Evolutionary conservation across 139 green algal genomes (phyloP), one percentile per base, ranked within the genome.

Genomic region (Monoraphidium neglectum): DNA sequence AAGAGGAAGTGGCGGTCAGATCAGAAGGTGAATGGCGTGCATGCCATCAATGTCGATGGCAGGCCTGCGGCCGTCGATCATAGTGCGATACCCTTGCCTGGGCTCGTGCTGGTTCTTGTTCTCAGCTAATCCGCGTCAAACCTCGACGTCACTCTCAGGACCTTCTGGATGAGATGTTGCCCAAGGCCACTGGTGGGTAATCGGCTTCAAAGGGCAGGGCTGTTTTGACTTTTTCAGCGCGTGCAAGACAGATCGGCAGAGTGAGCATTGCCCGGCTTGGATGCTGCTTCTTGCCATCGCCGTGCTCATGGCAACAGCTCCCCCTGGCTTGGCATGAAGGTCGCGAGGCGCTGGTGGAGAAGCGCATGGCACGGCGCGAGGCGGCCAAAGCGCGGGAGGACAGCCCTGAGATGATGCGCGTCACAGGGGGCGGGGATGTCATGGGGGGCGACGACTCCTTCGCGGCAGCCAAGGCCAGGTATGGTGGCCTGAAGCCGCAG

Each of bases 371-470:
- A 0, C 66, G 83, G 28, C 73, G 87, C 40, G 87, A 91, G 60
- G 87, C 83, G 59, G 74, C 77, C 4, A 73, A 72, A 4, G 78
- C 78, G 4, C 66, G 83, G 23, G 83, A 89, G 0, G 63, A 71
- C 12, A 88, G 79, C 24, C 87, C 89, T 5, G 89, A 92, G 32
- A 38, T 83, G 1, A 64, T 77, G 13, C 60, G 53, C 18, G 69
- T 90, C 4, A 78, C 81, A 30, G 86, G 86, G 3, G 89, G 87
- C 24, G 83, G 83, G 0, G 81, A 88, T 63, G 80, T 91, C 23
- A 89, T 90, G 85, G 86, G 87, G 4, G 77, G 74, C 2, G 82
- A 84, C 23, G 88, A 93, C 69, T 88, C 82, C 0, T 89, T 92
- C 62, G 77, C 62, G 28, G 86, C 84, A 18, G 89, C 87, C 15